Percentiles rank a stretch among this genome's conserved stretches.
phyloP scores from a whole-genome alignment of 768 basidiomycete species.

The Grammothele lineata region DNA sequence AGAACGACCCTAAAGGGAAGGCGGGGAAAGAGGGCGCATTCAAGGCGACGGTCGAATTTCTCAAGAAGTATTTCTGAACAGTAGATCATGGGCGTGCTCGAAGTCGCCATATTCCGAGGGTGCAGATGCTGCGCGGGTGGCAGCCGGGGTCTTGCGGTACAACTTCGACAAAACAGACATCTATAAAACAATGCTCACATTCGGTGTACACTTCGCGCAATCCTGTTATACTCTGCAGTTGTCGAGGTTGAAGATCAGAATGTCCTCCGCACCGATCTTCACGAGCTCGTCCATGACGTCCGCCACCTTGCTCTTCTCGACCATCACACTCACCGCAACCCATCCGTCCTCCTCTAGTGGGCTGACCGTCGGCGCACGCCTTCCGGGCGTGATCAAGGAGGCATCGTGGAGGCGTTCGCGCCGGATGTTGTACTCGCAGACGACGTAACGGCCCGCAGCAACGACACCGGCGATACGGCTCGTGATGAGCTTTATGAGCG shows the following conservation, averaged over 20 bases:
- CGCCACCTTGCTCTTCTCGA: conserved; percentile 77
- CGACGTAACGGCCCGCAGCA: conserved; percentile 80
- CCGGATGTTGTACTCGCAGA: conserved; percentile 91
- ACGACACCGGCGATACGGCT: conserved; percentile 90
- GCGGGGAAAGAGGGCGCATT: conserved; percentile 64
- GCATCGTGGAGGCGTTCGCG: conserved; percentile 60
- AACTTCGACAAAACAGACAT: no score
- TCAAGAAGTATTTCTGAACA: conserved; percentile 33
- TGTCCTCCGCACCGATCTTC: conserved; percentile 82
- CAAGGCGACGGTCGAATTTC: conserved; percentile 52
- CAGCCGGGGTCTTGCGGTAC: no score
- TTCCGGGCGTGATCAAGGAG: conserved; percentile 76
- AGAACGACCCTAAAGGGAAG: conserved; percentile 46
- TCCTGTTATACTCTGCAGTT: conserved; percentile 90
- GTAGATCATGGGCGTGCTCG: no score
- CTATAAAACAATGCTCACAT: no score
- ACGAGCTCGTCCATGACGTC: conserved; percentile 86
- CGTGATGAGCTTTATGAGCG: conserved; percentile 75
- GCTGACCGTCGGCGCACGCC: conserved; percentile 84
- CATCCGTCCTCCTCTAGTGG: conserved; percentile 80
- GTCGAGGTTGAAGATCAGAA: conserved; percentile 84
- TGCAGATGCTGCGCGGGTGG: no score
- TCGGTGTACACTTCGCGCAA: no score
- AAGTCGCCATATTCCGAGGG: no score
- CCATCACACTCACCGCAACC: conserved; percentile 92